Conservation (phyloP, 2,329 filamentous ascomycete genomes). For the Penicillium digitatum region DNA sequence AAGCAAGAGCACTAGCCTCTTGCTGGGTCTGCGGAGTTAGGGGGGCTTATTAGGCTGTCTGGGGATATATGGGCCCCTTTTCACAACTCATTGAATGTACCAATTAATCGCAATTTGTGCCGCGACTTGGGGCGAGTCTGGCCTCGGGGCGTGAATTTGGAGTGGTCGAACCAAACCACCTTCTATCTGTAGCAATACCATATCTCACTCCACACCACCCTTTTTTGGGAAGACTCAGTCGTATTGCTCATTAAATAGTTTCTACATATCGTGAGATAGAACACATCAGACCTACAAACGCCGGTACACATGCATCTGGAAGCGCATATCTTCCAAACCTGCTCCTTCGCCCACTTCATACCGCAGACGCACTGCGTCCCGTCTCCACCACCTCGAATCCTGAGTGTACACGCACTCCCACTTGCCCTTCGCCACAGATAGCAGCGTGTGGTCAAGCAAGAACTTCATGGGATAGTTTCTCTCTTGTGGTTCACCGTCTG, state of each 20-base stretch:
- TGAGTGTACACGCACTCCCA: constrained; percentile 75
- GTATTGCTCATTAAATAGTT: constrained; percentile 7
- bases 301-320: constrained; percentile 81
- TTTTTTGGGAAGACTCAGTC: constrained; percentile 1
- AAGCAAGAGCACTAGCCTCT: constrained; percentile 62
- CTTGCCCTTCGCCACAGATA: constrained; percentile 46
- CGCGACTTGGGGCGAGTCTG: constrained; percentile 28
- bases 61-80: constrained; percentile 11
- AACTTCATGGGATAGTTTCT: constrained; percentile 89
- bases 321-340: constrained; percentile 87
- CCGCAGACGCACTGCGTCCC: constrained; percentile 57
- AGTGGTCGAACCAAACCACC: constrained; percentile 23
- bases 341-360: constrained; percentile 90
- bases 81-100: constrained; percentile 19
- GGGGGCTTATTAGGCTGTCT: constrained; percentile 14
- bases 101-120: constrained; percentile 26
- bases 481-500: constrained; percentile 40
- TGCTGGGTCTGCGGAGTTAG: constrained; percentile 62
- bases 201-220: constrained; percentile 23
- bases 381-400: constrained; percentile 80
- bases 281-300: constrained; percentile 26
- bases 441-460: constrained; percentile 77
- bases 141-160: constrained; percentile 26
- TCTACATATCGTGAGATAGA: constrained; percentile 1
- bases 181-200: constrained; percentile 27